Conservation (phyloP, 805 yeast species). For the Saccharomycopsis sp. region DNA sequence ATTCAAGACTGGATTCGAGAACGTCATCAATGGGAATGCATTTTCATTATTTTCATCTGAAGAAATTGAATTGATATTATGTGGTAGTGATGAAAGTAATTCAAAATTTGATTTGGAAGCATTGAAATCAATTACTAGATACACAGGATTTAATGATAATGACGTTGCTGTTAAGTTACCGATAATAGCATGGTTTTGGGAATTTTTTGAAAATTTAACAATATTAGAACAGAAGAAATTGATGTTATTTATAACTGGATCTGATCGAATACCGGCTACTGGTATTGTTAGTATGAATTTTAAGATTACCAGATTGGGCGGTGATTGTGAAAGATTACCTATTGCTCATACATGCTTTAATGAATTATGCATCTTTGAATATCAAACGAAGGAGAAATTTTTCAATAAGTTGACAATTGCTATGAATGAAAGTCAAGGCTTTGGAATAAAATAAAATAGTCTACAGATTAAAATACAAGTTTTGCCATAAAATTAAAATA, state of each 20-base stretch:
- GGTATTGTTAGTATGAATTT: constrained; percentile 75
- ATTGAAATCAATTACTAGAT: constrained; percentile 65
- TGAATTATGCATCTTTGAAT: constrained; percentile 72
- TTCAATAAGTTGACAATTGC: constrained; percentile 57
- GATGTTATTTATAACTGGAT: constrained; percentile 77
- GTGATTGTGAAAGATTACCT: constrained; percentile 51
- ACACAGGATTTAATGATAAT: constrained; percentile 52
- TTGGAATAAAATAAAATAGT: constrained; percentile 55
- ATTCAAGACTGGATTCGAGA: constrained; percentile 64
- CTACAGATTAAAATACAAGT: too few relatives aligned
- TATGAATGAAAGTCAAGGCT: constrained; percentile 75
- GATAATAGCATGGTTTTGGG: constrained; percentile 82
- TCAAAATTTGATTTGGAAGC: constrained; percentile 57
- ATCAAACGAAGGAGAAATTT: constrained; percentile 48
- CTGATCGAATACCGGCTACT: constrained; percentile 88
- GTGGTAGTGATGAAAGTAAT: constrained; percentile 53
- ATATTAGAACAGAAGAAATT: constrained; percentile 51
- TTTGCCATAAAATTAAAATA: too few relatives aligned
- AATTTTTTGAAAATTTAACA: constrained; percentile 45
- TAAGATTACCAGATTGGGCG: constrained; percentile 52
- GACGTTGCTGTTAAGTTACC: constrained; percentile 31
- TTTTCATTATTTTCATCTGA: constrained; percentile 72
- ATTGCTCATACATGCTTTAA: constrained; percentile 93
- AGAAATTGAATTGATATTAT: constrained; percentile 70
- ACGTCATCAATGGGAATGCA: constrained; percentile 76